phyloP scores from a whole-genome alignment of 2,329 filamentous ascomycete species.

The Sporothrix phasma region DNA sequence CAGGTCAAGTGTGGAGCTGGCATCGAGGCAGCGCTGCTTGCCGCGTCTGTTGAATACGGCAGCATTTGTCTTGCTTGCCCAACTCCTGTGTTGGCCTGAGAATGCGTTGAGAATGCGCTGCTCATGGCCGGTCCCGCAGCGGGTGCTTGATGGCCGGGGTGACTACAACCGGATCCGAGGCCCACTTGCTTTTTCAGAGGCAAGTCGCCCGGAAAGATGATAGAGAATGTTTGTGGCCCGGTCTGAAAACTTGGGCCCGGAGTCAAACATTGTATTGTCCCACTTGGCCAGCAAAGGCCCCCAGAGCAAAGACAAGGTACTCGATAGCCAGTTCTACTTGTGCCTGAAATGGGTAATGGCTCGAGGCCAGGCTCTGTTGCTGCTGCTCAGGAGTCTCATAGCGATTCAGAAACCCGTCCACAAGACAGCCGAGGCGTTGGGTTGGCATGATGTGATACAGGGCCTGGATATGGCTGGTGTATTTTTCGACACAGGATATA shows the following conservation, averaged over 20 bases:
- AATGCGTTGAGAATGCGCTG: not conserved
- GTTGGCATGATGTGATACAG: conserved; percentile 14
- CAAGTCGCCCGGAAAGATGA: not conserved
- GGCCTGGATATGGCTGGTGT: conserved; percentile 11
- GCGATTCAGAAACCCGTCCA: not conserved
- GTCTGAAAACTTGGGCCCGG: conserved; percentile 11
- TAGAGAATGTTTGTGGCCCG: conserved; percentile 13
- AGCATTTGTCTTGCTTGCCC: not conserved
- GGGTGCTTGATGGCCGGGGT: not conserved
- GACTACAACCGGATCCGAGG: not conserved
- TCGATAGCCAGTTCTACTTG: conserved; percentile 10
- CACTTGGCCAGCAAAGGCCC: conserved; percentile 16
- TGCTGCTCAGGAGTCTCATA: not conserved
- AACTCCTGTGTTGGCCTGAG: not conserved
- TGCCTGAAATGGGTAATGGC: not conserved
- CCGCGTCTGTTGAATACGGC: not conserved
- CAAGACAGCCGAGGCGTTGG: not conserved
- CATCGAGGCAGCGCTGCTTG: not conserved
- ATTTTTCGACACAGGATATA: not conserved
- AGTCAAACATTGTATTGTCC: conserved; percentile 5
- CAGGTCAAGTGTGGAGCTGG: conserved; percentile 11
- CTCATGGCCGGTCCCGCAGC: too few species aligned
- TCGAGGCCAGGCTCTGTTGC: not conserved
- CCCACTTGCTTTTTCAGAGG: not conserved
- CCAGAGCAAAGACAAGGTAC: conserved; percentile 17